Percentiles rank a stretch among this genome's conserved stretches.
Evolutionary conservation across 148 eudicot species (phyloP).

Genomic region (Dysphania ambrosioides): DNA sequence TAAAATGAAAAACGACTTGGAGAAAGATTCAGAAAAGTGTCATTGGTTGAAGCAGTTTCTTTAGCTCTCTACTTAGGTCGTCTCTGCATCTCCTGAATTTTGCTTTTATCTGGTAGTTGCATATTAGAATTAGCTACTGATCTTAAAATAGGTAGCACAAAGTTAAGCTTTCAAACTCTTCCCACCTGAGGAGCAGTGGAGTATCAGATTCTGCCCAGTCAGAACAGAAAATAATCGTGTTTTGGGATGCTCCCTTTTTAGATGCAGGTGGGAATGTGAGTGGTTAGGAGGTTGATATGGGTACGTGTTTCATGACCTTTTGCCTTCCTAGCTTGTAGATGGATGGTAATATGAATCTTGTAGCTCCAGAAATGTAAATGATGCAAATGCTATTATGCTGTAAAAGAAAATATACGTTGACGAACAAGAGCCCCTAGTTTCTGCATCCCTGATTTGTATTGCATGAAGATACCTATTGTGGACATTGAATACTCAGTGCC

Average conservation of each 20-base stretch:
- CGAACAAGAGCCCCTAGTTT: not conserved
- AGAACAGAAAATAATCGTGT: not conserved
- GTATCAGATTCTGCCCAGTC: conserved; percentile 1
- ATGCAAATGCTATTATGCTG: conserved; percentile 2
- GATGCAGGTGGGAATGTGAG: not conserved
- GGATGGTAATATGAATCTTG: conserved; percentile 15
- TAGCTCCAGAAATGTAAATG: not conserved
- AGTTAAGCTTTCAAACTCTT: conserved; percentile 2
- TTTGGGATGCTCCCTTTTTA: conserved; percentile 2
- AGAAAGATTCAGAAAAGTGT: conserved; percentile 56
- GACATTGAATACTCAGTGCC: too few relatives aligned
- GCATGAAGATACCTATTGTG: too few relatives aligned
- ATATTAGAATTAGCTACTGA: not conserved
- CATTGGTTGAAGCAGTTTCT: conserved; percentile 87
- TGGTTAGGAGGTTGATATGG: not conserved
- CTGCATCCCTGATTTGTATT: not conserved
- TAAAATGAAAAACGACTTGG: conserved; percentile 56
- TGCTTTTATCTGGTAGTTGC: conserved; percentile 23
- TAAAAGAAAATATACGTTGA: not conserved
- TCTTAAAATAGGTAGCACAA: not conserved
- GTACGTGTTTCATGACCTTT: not conserved
- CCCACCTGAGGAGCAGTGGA: conserved; percentile 1
- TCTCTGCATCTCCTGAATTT: conserved; percentile 22
- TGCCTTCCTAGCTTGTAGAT: conserved; percentile 18
- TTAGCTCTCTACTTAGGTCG: conserved; percentile 21